Percentiles rank a stretch among this genome's conserved stretches.
phyloP scores from a whole-genome alignment of 805 yeast species.

The Candida boidinii region DNA sequence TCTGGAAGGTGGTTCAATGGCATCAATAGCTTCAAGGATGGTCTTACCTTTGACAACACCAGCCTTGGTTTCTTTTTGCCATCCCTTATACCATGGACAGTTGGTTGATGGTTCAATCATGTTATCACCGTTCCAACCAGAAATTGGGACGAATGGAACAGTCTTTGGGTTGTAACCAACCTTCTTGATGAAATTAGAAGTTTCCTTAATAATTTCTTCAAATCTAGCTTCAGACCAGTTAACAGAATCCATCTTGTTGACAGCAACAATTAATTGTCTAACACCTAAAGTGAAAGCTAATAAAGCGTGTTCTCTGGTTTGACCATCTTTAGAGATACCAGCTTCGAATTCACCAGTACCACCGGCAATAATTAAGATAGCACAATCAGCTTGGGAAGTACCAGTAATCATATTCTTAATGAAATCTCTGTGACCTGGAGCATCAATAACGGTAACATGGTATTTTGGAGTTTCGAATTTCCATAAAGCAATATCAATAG shows the following conservation, averaged over 20 bases:
- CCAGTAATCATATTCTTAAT: conserved; percentile 95
- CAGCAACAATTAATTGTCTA: conserved; percentile 77
- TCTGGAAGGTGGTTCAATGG: conserved; percentile 72
- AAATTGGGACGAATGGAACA: conserved; percentile 83
- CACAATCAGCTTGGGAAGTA: conserved; percentile 91
- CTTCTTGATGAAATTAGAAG: conserved; percentile 74
- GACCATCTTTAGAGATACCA: conserved; percentile 92
- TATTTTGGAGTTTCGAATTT: conserved; percentile 88
- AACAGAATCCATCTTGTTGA: conserved; percentile 93
- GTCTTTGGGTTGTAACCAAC: conserved; percentile 79
- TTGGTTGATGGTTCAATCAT: conserved; percentile 76
- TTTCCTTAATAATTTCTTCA: conserved; percentile 70
- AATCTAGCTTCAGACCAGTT: conserved; percentile 79
- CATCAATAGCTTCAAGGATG: conserved; percentile 76
- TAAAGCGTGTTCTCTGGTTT: conserved; percentile 92
- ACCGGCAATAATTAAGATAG: conserved; percentile 84
- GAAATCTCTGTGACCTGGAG: conserved; percentile 96
- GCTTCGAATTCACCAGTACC: conserved; percentile 95
- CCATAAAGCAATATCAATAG: conserved; percentile 90
- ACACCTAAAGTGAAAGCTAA: conserved; percentile 88
- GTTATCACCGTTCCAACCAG: conserved; percentile 93
- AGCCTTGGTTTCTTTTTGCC: conserved; percentile 71
- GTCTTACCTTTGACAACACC: conserved; percentile 73
- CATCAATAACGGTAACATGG: conserved; percentile 87
- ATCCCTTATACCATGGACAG: conserved; percentile 87